These are phyloP conservation scores for Alnus glutinosa DNA, from an alignment of 306 rosid species.

Conservation along the genomic window DNA sequence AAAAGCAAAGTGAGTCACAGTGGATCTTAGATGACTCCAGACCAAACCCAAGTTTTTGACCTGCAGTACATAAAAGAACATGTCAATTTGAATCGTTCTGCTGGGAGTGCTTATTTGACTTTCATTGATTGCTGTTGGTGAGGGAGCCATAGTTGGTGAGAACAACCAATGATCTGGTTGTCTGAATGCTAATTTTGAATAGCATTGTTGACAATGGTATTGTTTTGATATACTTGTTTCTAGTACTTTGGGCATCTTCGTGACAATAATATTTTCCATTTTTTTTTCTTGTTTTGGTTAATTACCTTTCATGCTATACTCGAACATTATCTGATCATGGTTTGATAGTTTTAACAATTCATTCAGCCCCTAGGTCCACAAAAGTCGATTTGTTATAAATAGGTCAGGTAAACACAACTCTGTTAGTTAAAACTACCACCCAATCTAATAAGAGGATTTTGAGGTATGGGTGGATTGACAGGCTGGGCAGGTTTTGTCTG, in stretches of 20 bases:
- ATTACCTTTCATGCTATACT: not conserved
- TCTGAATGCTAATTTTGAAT: not conserved
- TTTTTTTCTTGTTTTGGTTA: not conserved
- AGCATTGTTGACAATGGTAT: not conserved
- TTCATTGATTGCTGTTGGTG: not conserved
- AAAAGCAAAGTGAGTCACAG: not conserved
- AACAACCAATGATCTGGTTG: not conserved
- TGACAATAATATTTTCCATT: not conserved
- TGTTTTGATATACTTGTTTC: not conserved
- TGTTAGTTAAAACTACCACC: not conserved
- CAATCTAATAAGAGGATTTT: slow-evolving; percentile 3
- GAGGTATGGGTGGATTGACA: not conserved
- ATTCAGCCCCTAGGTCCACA: not conserved
- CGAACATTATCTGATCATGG: not conserved
- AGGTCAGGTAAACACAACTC: not conserved
- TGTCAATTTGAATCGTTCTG: not conserved
- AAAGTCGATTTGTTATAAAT: not conserved
- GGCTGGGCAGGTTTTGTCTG: not conserved
- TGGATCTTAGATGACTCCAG: not conserved
- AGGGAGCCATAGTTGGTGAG: not conserved
- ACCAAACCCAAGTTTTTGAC: not conserved
- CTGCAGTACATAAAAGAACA: not conserved
- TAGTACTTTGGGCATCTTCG: not conserved
- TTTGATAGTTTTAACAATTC: not conserved
- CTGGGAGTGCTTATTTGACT: not conserved